Evolutionary conservation across 345 rosid species (phyloP), one percentile per base, ranked within the genome.

Genomic region (Noccaea caerulescens): DNA sequence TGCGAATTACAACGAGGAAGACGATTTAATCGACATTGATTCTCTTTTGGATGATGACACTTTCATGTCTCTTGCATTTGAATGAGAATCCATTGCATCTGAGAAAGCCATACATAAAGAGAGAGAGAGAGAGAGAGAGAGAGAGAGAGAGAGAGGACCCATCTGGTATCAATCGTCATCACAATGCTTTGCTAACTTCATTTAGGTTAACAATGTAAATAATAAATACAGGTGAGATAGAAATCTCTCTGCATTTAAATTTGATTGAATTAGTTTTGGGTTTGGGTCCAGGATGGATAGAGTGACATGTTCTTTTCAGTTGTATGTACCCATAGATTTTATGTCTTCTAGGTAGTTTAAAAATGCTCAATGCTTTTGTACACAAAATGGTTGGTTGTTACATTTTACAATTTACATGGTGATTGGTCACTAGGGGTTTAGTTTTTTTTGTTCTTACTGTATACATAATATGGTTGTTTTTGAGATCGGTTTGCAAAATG

Each of bases 61-160:
- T 7, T 82, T 86, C 82, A 86, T 91, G 97, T 82, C 92, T 16
- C 72, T 85, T 73, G 85, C 88, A 58, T 88, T 88, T 57, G 93
- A 84, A 47, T 84, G 82, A 84, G 11, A 45, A 38, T 62, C 12
- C 30, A 9, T 25, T 20, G 57, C 46, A 57, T 33, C 36, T 33
- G 55, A n/a, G 47, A 46, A 37, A 36, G 34, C 20, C 33, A 59
- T 59, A 59, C 59, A 54, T 53, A 63, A 33, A 72, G 39, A 53
- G 41, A 36, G 57, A 72, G 58, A 30, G 41, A 36, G 32, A 20
- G 23, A 72, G 58, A 53, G 41, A 36, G 57, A 72, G 58, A 30
- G 41, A n/a, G n/a, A n/a, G n/a, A n/a, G n/a, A n/a, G n/a, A n/a
- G n/a, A n/a, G n/a, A n/a, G 20, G 32, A 52, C 42, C 11, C 50